These are phyloP conservation scores for Candida wancherniae DNA, from an alignment of 805 yeast genomes.

Conservation along the genomic window DNA sequence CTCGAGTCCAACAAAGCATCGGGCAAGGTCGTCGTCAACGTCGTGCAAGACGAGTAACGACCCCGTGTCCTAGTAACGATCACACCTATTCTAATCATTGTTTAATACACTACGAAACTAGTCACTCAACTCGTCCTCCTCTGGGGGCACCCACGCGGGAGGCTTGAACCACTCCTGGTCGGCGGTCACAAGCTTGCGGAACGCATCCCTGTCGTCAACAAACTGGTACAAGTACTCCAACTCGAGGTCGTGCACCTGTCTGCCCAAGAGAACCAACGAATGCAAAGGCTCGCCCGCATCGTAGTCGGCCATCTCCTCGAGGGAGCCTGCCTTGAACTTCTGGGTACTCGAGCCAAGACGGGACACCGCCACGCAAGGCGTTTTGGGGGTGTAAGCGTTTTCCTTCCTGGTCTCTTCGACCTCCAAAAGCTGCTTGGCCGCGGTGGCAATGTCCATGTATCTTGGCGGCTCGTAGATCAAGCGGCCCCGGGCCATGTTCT, in stretches of 20 bases:
- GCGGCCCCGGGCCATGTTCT: slow-evolving; percentile 90
- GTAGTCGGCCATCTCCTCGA: slow-evolving; percentile 68
- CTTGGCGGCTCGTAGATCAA: slow-evolving; percentile 94
- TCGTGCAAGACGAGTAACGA: slow-evolving; percentile 9
- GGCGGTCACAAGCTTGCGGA: slow-evolving; percentile 34
- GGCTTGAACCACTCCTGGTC: slow-evolving; percentile 74
- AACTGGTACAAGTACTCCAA: slow-evolving; percentile 77
- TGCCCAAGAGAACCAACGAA: slow-evolving; percentile 83
- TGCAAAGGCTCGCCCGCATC: slow-evolving; percentile 95
- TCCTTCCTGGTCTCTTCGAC: slow-evolving; percentile 75
- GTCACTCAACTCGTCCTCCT: slow-evolving; percentile 22
- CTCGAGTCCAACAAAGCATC: slow-evolving; percentile 44
- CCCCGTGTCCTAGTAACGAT: background rate
- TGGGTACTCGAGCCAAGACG: slow-evolving; percentile 87
- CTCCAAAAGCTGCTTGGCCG: slow-evolving; percentile 83
- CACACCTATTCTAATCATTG: too few species aligned
- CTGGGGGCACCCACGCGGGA: slow-evolving; percentile 55
- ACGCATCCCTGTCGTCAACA: slow-evolving; percentile 55
- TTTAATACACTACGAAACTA: background rate
- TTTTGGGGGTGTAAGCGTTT: slow-evolving; percentile 73
- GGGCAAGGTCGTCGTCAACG: slow-evolving; percentile 60
- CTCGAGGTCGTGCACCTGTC: slow-evolving; percentile 92
- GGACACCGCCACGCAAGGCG: slow-evolving; percentile 92
- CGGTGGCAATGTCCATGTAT: slow-evolving; percentile 88
- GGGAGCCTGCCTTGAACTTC: slow-evolving; percentile 77